Percentiles rank a stretch among this genome's conserved stretches.
Conservation (phyloP, 768 basidiomycete genomes). For the Harrya chromipes region DNA sequence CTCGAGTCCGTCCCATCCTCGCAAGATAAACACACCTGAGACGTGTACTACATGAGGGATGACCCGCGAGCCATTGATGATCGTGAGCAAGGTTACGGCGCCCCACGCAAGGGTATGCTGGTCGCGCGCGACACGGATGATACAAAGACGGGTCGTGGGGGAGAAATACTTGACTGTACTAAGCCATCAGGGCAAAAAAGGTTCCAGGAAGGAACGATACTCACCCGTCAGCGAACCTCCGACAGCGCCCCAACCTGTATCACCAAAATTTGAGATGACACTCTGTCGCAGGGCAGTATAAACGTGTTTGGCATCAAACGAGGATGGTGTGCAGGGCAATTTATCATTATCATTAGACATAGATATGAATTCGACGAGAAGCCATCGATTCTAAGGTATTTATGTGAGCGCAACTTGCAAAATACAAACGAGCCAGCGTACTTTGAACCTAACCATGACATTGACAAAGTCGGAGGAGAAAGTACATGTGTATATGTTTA, state of each 20-base stretch:
- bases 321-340: constrained; percentile 9
- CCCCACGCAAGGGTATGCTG: constrained; percentile 81
- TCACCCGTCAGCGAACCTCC: constrained; percentile 66
- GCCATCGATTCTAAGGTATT: constrained; percentile 70
- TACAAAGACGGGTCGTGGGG: constrained; percentile 76
- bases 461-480: background rate
- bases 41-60: constrained; percentile 80
- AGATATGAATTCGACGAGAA: constrained; percentile 80
- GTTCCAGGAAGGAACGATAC: constrained; percentile 7
- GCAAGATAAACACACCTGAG: constrained; percentile 53
- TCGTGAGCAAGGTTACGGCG: constrained; percentile 65
- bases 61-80: constrained; percentile 53
- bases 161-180: constrained; percentile 83
- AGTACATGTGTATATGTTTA: constrained; percentile 2
- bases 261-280: constrained; percentile 72
- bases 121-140: constrained; percentile 81
- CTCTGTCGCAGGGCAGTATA: constrained; percentile 69
- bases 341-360: constrained; percentile 24
- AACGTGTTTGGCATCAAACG: constrained; percentile 61
- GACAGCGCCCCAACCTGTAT: constrained; percentile 83
- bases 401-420: background rate
- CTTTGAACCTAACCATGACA: constrained; percentile 71
- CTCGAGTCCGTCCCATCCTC: background rate
- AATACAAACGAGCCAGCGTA: constrained; percentile 18
- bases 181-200: background rate